A percentile compares a stretch with the other conserved stretches of the same genome.
phyloP scores from a whole-genome alignment of 2,329 filamentous ascomycete genomes.

The Hypoxylon sp. region DNA sequence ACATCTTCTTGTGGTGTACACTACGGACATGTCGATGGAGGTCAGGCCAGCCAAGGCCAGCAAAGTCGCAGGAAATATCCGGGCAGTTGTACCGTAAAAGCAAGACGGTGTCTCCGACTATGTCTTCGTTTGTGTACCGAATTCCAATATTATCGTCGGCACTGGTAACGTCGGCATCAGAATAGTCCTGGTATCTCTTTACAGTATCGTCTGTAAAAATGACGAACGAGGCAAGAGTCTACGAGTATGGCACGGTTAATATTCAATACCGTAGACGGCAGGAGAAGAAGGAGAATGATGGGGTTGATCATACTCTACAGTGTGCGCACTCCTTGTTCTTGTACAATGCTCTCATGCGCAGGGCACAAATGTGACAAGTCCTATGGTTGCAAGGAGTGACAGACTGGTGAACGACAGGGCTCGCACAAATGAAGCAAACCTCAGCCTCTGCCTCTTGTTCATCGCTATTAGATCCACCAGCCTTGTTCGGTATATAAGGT shows the following conservation, averaged over 20 bases:
- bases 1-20: slow-evolving; percentile 80
- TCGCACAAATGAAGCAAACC: slow-evolving; percentile 98
- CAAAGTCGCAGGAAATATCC: slow-evolving; percentile 79
- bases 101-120: slow-evolving; percentile 90
- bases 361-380: slow-evolving; percentile 94
- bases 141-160: slow-evolving; percentile 91
- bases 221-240: slow-evolving; percentile 80
- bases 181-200: slow-evolving; percentile 90
- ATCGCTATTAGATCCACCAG: slow-evolving; percentile 51
- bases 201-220: slow-evolving; percentile 89
- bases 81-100: slow-evolving; percentile 96
- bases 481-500: slow-evolving; percentile 24
- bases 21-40: slow-evolving; percentile 84
- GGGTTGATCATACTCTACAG: slow-evolving; percentile 76
- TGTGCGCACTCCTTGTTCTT: slow-evolving; percentile 98
- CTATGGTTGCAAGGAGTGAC: slow-evolving; percentile 95
- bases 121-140: slow-evolving; percentile 88
- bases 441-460: slow-evolving; percentile 77
- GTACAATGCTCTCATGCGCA: slow-evolving; percentile 92
- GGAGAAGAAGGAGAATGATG: neutral
- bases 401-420: slow-evolving; percentile 86
- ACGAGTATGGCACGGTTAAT: slow-evolving; percentile 10
- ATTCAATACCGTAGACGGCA: neutral
- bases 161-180: slow-evolving; percentile 77
- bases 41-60: slow-evolving; percentile 80